These are phyloP conservation scores for Neodidymelliopsis sp. DNA, from an alignment of 2,329 filamentous ascomycete species.

Conservation along the genomic window DNA sequence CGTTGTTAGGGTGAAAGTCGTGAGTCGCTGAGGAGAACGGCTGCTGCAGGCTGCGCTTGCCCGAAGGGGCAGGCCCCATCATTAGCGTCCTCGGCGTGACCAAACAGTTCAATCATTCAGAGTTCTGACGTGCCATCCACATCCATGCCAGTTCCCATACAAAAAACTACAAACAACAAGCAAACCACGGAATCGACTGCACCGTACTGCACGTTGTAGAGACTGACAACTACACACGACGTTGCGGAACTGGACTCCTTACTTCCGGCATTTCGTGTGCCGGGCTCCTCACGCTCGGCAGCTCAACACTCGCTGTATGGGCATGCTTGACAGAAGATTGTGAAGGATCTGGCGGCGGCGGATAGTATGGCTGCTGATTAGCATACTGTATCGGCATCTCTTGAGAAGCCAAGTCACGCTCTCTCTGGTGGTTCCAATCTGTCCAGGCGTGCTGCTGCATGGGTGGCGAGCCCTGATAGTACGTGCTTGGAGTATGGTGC, in stretches of 20 bases:
- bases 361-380: not conserved
- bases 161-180: too few relatives aligned
- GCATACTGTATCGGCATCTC: conserved; percentile 2
- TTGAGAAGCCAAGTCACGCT: not conserved
- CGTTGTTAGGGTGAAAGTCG: conserved; percentile 18
- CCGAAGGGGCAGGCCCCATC: conserved; percentile 16
- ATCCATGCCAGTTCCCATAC: too few relatives aligned
- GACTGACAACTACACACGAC: not conserved
- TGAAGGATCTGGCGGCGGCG: not conserved
- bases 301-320: not conserved
- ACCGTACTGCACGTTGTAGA: too few relatives aligned
- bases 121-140: too few relatives aligned
- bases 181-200: too few relatives aligned
- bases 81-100: not conserved
- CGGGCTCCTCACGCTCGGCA: too few relatives aligned
- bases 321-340: not conserved
- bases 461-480: not conserved
- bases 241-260: not conserved
- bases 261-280: not conserved
- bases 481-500: not conserved
- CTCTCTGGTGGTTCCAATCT: not conserved
- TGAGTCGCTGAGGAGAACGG: conserved; percentile 26
- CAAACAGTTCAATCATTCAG: too few relatives aligned
- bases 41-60: conserved; percentile 12
- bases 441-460: not conserved